Conservation (phyloP, 805 yeast species). For the Cyberlindnera mrakii region DNA sequence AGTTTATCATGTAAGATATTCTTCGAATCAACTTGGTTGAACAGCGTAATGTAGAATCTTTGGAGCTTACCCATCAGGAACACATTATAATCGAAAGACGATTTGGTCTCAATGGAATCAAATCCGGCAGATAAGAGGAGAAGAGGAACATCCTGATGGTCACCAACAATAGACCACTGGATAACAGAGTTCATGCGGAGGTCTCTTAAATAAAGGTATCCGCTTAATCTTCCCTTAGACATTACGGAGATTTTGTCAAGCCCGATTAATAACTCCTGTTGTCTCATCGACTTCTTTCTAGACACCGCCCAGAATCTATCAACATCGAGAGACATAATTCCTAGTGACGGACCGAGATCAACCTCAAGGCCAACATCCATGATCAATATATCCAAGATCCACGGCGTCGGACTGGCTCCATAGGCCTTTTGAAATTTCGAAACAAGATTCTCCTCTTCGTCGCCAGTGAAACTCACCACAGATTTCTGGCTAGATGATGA, state of each 20-base stretch:
- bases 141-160: conserved; percentile 52
- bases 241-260: conserved; percentile 43
- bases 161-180: conserved; percentile 54
- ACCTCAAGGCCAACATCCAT: conserved; percentile 47
- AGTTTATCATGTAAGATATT: conserved; percentile 54
- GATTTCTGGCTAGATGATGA: conserved; percentile 21
- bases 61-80: conserved; percentile 59
- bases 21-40: conserved; percentile 54
- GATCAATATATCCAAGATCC: conserved; percentile 58
- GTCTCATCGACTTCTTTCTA: conserved; percentile 60
- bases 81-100: conserved; percentile 80
- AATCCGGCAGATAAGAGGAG: conserved; percentile 57
- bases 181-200: conserved; percentile 58
- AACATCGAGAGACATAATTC: conserved; percentile 49
- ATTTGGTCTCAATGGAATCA: conserved; percentile 47
- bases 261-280: conserved; percentile 63
- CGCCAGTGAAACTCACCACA: conserved; percentile 1
- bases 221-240: conserved; percentile 79
- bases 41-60: conserved; percentile 46
- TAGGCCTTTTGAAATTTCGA: conserved; percentile 50
- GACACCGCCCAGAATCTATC: conserved; percentile 66
- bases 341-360: conserved; percentile 82
- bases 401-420: conserved; percentile 63
- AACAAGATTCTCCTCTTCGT: conserved; percentile 25
- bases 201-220: conserved; percentile 45